Evolutionary conservation across 306 rosid genomes (phyloP), one percentile per base, ranked within the genome.

Genomic region (Trichosanthes cucumerina): DNA sequence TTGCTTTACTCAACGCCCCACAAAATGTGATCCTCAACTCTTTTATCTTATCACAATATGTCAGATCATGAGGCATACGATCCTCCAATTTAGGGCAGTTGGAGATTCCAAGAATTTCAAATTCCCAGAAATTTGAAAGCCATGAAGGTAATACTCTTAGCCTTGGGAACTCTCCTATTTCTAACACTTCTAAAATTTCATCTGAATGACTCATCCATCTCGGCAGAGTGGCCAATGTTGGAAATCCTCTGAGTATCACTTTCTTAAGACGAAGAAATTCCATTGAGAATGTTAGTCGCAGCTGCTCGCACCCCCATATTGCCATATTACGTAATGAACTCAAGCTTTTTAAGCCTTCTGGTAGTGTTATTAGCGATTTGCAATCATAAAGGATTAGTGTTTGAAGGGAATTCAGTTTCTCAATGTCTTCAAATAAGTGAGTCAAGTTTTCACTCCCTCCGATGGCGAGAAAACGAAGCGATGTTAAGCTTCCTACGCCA

Each of bases 1-100:
- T 6, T 26, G 3, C 0, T 14, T 7, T 47, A 59, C 77, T 72
- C 34, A 47, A 49, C 0, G 26, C 31, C 24, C 59, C 77, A 72
- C 77, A 72, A 28, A 72, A 72, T 15, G 77, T 47, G 58, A 72
- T 26, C 59, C 77, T 72, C 59, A 47, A 72, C 59, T 72, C 77
- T 33, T 26, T 5, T 0, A 72, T 10, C 54, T 41, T 0, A 23
- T 70, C 39, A 44, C 56, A 13, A 24, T 12, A 1, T 0, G n/a
- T 1, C 0, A 70, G 3, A 2, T 44, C 0, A 12, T 0, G 0
- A 44, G 11, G 57, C 14, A 70, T 5, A 12, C 1, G 0, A 44
- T 23, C 21, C 13, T 6, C 12, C 76, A 70, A 26, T 43, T 8
- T 26, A 10, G 77, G 77, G 24, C 77, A 72, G 39, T 72, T 47